Base-by-base conservation (phyloP, 1,284 basidiomycete species). In the Mycosarcoma maydis region DNA sequence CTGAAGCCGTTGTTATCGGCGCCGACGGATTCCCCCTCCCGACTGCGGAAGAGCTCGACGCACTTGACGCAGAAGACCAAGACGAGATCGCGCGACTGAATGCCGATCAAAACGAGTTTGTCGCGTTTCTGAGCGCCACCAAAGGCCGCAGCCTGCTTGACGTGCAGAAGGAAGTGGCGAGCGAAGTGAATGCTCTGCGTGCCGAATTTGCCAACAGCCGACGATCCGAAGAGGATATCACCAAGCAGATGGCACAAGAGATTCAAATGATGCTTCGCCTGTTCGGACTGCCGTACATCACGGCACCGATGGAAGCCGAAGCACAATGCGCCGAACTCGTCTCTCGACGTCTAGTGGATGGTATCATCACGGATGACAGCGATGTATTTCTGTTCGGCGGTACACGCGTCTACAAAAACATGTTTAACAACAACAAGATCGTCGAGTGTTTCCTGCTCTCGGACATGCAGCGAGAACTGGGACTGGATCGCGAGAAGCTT, bases 351-450 rank as follows among this genome's bases (percentile, higher is more conserved):
- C 86, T 98, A 23, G 95, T 97, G 32, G 94, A 98, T 75, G 96
- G 96, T 0, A 91, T 98, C 70, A 98, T 99, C 82, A 99, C 96
- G 0, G 96, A 99, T 83, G 96, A 99, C 83, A 96, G 93, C 16
- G 96, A 99, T 78, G 94, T 98, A 30, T 99, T 99, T 83, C 88
- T 98, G 40, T 99, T 99, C 73, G 95, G 96, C 27, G 95, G 92
- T 16, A 85, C 87, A 58, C 89, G 92, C 24, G 92, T 98, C 38
- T 97, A 91, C 86, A 96, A 96, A 83, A 97, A 99, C 83, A 96
- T 99, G 90, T 99, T 99, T 85, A 98, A 98, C 83, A 93, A 98
- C 83, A 91, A 92, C 59, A 98, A 97, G 85, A 96, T 92, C 9
- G 95, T 98, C 56, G 95, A 98, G 83, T 94, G 93, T 79, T 98